These are phyloP conservation scores for Gossypium ekmanianum DNA, from an alignment of 345 rosid species.

Conservation along the genomic window DNA sequence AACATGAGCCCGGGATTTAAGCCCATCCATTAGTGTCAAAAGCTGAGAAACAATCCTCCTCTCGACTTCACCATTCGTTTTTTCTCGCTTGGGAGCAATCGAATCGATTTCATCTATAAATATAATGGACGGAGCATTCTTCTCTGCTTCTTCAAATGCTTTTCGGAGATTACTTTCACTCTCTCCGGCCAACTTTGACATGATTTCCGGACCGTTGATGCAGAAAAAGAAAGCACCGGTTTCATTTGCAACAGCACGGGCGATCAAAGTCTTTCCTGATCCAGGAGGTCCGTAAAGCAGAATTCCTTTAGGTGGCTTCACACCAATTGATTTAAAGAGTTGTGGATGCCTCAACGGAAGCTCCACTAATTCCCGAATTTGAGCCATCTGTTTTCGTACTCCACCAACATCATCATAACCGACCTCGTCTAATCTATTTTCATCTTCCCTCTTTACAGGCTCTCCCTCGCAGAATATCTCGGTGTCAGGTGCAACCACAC, in stretches of 20 bases:
- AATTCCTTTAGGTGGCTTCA: conserved; percentile 96
- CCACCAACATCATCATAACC: conserved; percentile 99
- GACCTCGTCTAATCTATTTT: conserved; percentile 81
- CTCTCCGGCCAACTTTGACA: conserved; percentile 97
- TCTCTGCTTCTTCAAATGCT: conserved; percentile 97
- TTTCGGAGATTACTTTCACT: conserved; percentile 97
- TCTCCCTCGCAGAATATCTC: conserved; percentile 98
- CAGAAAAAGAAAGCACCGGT: conserved; percentile 97
- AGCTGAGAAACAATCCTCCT: conserved; percentile 97
- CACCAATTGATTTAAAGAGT: conserved; percentile 94
- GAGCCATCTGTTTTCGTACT: conserved; percentile 98
- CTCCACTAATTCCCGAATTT: conserved; percentile 90
- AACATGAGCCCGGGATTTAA: conserved; percentile 85
- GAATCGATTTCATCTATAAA: conserved; percentile 93
- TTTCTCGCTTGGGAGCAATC: conserved; percentile 94
- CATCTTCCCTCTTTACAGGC: conserved; percentile 85
- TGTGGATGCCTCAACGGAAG: conserved; percentile 95
- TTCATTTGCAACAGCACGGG: conserved; percentile 95
- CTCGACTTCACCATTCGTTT: conserved; percentile 94
- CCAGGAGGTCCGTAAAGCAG: conserved; percentile 88
- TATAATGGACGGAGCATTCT: conserved; percentile 92
- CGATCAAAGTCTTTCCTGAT: conserved; percentile 89
- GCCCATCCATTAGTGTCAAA: conserved; percentile 92
- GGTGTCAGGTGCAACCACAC: conserved; percentile 98
- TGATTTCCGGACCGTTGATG: conserved; percentile 92